phyloP scores from a whole-genome alignment of 352 stramenopile species.

The Globisporangium perplexum region DNA sequence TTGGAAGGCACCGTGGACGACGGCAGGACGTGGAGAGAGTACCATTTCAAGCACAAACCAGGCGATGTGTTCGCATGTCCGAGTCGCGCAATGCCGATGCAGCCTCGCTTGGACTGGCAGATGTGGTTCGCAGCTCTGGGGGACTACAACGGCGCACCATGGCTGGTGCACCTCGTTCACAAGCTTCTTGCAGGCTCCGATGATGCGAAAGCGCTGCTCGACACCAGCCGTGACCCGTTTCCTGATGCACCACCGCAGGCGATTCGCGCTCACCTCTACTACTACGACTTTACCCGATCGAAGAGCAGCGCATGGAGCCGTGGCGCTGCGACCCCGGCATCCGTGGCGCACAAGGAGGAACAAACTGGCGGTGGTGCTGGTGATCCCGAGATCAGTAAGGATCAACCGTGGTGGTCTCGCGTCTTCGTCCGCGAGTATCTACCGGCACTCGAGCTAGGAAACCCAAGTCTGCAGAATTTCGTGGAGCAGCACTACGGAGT shows the following conservation, averaged over 20 bases:
- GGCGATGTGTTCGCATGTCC: conserved; percentile 34
- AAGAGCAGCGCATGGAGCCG: conserved; percentile 61
- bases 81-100: conserved; percentile 30
- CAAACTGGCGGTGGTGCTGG: neutral
- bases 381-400: neutral
- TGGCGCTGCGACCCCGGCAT: conserved; percentile 8
- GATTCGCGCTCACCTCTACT: conserved; percentile 64
- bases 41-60: conserved; percentile 89
- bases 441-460: conserved; percentile 33
- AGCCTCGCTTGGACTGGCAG: conserved; percentile 88
- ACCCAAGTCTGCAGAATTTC: conserved; percentile 36
- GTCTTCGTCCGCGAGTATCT: conserved; percentile 33
- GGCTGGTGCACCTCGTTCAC: conserved; percentile 82
- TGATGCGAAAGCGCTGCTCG: conserved; percentile 63
- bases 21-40: conserved; percentile 52
- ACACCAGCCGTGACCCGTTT: conserved; percentile 52
- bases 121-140: conserved; percentile 91
- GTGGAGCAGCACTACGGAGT: conserved; percentile 27
- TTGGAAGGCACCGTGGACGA: conserved; percentile 64
- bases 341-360: neutral
- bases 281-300: conserved; percentile 84
- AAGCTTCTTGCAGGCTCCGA: conserved; percentile 68
- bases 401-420: conserved; percentile 35
- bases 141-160: conserved; percentile 75
- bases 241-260: conserved; percentile 26